Conservation (phyloP, 78 protist genomes). For the Monocercomonoides exilis region DNA sequence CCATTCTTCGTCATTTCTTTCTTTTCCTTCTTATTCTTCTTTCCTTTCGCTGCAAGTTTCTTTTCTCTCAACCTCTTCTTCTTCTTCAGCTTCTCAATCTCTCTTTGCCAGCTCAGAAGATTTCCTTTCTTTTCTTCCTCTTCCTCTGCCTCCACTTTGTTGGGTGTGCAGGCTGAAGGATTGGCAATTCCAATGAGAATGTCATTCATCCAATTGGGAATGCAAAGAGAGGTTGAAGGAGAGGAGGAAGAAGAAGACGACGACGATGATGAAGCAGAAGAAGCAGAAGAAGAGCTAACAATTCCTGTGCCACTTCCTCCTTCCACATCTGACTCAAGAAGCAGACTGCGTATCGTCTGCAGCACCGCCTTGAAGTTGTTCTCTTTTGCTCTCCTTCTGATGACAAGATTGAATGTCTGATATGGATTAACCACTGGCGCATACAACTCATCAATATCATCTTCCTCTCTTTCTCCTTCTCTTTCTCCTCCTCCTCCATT, state of each 20-base stretch:
- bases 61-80: too few relatives aligned
- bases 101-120: neutral
- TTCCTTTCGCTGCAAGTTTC: too few relatives aligned
- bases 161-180: neutral
- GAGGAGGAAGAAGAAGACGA: too few relatives aligned
- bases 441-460: neutral
- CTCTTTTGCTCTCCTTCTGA: constrained; percentile 74
- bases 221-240: constrained; percentile 17
- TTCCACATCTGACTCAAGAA: too few relatives aligned
- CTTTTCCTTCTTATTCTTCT: too few relatives aligned
- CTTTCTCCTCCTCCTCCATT: neutral
- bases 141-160: neutral
- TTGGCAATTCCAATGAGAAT: constrained; percentile 10
- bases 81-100: neutral
- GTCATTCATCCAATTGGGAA: constrained; percentile 75
- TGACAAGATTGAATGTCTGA: constrained; percentile 58
- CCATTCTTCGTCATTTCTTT: too few relatives aligned
- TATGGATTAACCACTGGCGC: constrained; percentile 2
- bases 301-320: too few relatives aligned
- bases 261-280: too few relatives aligned
- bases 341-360: constrained; percentile 67
- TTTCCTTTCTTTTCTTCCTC: neutral
- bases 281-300: too few relatives aligned
- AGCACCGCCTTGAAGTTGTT: constrained; percentile 76
- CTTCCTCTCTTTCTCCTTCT: neutral